Conservation (phyloP, 1,284 basidiomycete genomes). For the Trametes versicolor region DNA sequence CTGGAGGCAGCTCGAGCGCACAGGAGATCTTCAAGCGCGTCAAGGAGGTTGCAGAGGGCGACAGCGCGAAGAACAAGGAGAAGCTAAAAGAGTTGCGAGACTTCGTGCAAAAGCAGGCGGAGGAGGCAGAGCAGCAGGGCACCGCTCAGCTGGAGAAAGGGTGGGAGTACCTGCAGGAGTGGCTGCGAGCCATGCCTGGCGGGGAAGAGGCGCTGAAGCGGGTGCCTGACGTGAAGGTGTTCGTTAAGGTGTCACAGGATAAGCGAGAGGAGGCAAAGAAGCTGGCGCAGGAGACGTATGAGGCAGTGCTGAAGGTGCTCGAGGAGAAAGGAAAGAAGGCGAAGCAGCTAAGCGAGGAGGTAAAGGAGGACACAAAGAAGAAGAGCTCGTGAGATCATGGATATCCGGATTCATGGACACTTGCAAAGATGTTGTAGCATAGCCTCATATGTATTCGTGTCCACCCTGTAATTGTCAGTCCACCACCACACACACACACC, state of each 20-base stretch:
- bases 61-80: constrained; percentile 41
- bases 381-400: constrained; percentile 22
- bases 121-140: constrained; percentile 38
- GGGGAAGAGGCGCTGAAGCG: constrained; percentile 41
- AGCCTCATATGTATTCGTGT: not conserved
- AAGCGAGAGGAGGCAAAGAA: constrained; percentile 47
- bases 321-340: constrained; percentile 49
- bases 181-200: constrained; percentile 31
- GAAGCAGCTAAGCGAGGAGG: constrained; percentile 43
- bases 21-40: constrained; percentile 44
- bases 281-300: constrained; percentile 49
- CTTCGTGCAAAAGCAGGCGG: constrained; percentile 42
- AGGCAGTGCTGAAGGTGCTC: constrained; percentile 46
- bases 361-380: constrained; percentile 41
- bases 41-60: constrained; percentile 40
- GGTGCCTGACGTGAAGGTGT: constrained; percentile 43
- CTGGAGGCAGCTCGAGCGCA: constrained; percentile 32
- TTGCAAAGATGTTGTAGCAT: not conserved
- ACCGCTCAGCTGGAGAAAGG: constrained; percentile 26
- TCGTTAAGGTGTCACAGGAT: constrained; percentile 42
- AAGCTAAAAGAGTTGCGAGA: constrained; percentile 45
- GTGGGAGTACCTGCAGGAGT: constrained; percentile 33
- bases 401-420: constrained; percentile 13
- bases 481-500: not conserved
- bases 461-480: not conserved